phyloP scores from a whole-genome alignment of 805 yeast genomes.

The Candida saitoana region DNA sequence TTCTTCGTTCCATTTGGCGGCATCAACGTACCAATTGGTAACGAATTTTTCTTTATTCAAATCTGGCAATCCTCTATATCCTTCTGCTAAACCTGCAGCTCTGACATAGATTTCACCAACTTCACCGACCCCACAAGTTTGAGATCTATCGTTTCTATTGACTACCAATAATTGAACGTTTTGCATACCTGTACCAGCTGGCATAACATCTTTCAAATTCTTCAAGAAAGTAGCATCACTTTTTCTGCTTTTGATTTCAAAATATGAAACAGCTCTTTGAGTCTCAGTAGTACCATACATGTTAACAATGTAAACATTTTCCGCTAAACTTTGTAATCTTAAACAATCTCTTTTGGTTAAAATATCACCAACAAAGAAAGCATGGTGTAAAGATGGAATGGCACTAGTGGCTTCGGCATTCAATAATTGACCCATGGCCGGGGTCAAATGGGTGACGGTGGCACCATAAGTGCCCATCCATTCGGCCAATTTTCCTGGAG shows the following conservation, averaged over 20 bases:
- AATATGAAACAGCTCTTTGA: slow-evolving; percentile 95
- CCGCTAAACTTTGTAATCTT: slow-evolving; percentile 86
- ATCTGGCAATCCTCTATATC: slow-evolving; percentile 89
- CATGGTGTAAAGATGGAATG: slow-evolving; percentile 85
- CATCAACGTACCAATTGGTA: slow-evolving; percentile 82
- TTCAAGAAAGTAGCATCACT: slow-evolving; percentile 70
- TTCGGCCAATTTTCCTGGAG: slow-evolving; percentile 95
- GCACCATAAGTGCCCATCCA: slow-evolving; percentile 94
- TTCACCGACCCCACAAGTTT: slow-evolving; percentile 97
- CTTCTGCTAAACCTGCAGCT: slow-evolving; percentile 97
- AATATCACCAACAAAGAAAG: slow-evolving; percentile 97
- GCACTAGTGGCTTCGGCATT: slow-evolving; percentile 92
- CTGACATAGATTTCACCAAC: slow-evolving; percentile 98
- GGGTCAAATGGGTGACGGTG: slow-evolving; percentile 95
- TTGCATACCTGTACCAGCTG: slow-evolving; percentile 97
- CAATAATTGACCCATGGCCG: slow-evolving; percentile 98
- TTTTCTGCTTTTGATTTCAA: slow-evolving; percentile 73
- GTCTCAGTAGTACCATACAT: slow-evolving; percentile 99
- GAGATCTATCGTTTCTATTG: slow-evolving; percentile 81
- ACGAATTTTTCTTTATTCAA: slow-evolving; percentile 84
- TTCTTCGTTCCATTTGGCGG: slow-evolving; percentile 55
- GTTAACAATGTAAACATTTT: slow-evolving; percentile 84
- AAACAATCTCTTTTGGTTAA: slow-evolving; percentile 95
- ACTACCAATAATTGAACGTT: slow-evolving; percentile 94
- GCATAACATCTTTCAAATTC: slow-evolving; percentile 90